A percentile compares a stretch with the other conserved stretches of the same genome.
phyloP scores from a whole-genome alignment of 2,329 filamentous ascomycete genomes.

The Colletotrichum karsti region DNA sequence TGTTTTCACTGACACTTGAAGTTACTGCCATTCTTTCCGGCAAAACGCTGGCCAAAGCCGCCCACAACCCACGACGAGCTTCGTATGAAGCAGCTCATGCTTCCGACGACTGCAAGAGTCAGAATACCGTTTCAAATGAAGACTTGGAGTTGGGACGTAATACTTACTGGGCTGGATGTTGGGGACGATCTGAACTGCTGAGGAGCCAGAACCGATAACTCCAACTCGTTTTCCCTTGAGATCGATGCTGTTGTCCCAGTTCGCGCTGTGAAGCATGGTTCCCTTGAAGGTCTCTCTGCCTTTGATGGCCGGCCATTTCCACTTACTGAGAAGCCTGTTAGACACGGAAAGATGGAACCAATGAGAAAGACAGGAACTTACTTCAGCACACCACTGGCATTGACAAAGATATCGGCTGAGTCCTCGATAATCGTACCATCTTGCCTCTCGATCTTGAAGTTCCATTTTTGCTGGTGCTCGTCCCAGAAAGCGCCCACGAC shows the following conservation, averaged over 20 bases:
- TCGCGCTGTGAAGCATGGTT: conserved; percentile 38
- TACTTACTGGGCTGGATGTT: conserved; percentile 32
- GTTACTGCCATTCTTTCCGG: conserved; percentile 54
- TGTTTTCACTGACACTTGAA: conserved; percentile 48
- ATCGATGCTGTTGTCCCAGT: conserved; percentile 37
- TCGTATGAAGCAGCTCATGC: conserved; percentile 38
- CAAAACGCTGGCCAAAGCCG: conserved; percentile 55
- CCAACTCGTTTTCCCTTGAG: conserved; percentile 37
- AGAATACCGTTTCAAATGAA: no score
- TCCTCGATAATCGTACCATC: conserved; percentile 26
- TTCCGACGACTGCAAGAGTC: background rate
- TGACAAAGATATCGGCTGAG: conserved; percentile 33
- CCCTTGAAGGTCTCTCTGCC: conserved; percentile 39
- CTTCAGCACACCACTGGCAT: conserved; percentile 53
- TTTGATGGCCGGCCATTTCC: conserved; percentile 40
- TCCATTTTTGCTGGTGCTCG: conserved; percentile 32
- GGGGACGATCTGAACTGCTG: conserved; percentile 42
- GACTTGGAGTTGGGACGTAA: no score
- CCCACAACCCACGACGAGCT: conserved; percentile 57
- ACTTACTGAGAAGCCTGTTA: conserved; percentile 28
- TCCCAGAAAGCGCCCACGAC: conserved; percentile 33
- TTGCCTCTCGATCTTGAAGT: conserved; percentile 24
- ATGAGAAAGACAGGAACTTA: conserved; percentile 35
- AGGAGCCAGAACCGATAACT: conserved; percentile 39
- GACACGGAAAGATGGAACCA: background rate